phyloP scores from a whole-genome alignment of 2,329 filamentous ascomycete species.

The Cladophialophora psammophila region DNA sequence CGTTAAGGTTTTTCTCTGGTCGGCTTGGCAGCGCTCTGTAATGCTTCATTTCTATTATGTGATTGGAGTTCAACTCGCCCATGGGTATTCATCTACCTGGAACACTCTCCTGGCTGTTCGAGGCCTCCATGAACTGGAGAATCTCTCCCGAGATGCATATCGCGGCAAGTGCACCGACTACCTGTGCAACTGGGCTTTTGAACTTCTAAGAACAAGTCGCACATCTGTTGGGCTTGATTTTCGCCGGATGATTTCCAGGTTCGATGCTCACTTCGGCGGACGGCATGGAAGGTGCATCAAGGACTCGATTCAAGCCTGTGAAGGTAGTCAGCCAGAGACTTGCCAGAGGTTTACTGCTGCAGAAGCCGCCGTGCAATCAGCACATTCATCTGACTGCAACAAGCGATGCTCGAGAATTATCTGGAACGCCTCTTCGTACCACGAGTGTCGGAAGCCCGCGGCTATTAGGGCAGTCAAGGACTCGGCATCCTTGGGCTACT shows the following conservation, averaged over 20 bases:
- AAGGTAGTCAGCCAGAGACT: constrained; percentile 5
- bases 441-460: constrained; percentile 8
- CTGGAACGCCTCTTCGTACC: constrained; percentile 7
- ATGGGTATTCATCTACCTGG: constrained; percentile 13
- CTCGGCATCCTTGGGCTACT: background rate
- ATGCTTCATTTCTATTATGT: constrained; percentile 21
- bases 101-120: constrained; percentile 13
- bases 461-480: constrained; percentile 1
- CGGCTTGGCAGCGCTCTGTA: constrained; percentile 14
- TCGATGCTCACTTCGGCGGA: constrained; percentile 5
- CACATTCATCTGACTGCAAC: background rate
- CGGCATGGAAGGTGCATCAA: background rate
- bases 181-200: constrained; percentile 16
- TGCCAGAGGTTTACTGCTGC: constrained; percentile 18
- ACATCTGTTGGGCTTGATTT: constrained; percentile 15
- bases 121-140: constrained; percentile 3
- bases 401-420: background rate
- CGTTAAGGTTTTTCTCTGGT: constrained; percentile 17
- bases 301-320: constrained; percentile 2
- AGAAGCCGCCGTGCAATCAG: constrained; percentile 9
- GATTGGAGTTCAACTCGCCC: constrained; percentile 9
- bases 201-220: constrained; percentile 12
- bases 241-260: constrained; percentile 12
- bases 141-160: constrained; percentile 3
- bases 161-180: constrained; percentile 11